Conservation (phyloP, 2,329 filamentous ascomycete species). For the Alternaria triticina region DNA sequence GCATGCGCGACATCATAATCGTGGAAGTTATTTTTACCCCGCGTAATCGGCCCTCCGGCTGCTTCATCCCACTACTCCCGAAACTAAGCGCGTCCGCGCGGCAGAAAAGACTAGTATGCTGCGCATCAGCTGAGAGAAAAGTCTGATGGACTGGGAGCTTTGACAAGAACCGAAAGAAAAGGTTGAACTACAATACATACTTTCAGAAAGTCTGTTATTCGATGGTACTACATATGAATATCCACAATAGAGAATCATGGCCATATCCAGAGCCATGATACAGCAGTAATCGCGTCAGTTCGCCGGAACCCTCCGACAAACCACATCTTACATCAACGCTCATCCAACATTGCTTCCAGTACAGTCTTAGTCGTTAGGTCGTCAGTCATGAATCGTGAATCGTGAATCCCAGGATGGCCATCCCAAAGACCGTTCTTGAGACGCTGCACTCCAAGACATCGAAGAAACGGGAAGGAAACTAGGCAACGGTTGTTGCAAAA, state of each 20-base stretch:
- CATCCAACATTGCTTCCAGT: background rate
- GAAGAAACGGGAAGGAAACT: background rate
- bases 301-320: background rate
- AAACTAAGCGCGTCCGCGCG: background rate
- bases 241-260: background rate
- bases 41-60: background rate
- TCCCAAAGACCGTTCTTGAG: background rate
- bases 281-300: background rate
- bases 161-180: background rate
- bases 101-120: background rate
- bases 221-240: background rate
- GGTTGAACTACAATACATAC: background rate
- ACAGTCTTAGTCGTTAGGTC: background rate
- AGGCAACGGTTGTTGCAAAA: background rate
- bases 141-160: background rate
- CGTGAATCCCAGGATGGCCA: background rate
- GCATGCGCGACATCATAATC: background rate
- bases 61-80: background rate
- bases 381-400: background rate
- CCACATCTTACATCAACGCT: background rate
- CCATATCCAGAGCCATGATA: background rate
- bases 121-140: background rate
- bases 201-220: background rate
- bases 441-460: background rate
- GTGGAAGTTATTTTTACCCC: background rate